Evolutionary conservation across 2,329 filamentous ascomycete species (phyloP).

Genomic region (Microcyclosporella mali): DNA sequence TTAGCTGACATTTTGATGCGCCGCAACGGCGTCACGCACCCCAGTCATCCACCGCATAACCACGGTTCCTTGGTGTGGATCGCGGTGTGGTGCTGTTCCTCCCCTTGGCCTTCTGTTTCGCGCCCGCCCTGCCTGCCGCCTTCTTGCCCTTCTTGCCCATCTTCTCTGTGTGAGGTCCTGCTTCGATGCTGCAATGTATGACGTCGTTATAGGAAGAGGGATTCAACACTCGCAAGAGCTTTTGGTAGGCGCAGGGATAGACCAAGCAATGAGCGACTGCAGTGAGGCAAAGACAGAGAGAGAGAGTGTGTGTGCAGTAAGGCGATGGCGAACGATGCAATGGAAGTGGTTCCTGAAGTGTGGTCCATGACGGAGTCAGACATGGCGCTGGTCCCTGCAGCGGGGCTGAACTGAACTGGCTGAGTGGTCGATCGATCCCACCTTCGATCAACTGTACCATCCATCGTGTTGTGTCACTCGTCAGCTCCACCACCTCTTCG

Average conservation of each 20-base stretch:
- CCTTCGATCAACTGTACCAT: too few relatives aligned
- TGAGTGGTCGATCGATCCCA: too few relatives aligned
- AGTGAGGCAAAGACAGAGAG: constrained; percentile 6
- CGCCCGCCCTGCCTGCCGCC: constrained; percentile 18
- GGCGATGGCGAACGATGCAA: constrained; percentile 3
- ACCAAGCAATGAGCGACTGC: constrained; percentile 11
- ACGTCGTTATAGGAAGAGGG: neutral
- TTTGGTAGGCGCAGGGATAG: neutral
- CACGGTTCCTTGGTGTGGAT: constrained; percentile 2
- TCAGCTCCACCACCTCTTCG: neutral
- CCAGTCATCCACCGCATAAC: constrained; percentile 12
- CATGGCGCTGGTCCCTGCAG: too few relatives aligned
- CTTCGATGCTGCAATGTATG: too few relatives aligned
- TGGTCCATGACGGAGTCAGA: neutral
- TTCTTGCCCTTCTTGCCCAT: constrained; percentile 23
- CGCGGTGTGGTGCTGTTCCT: constrained; percentile 5
- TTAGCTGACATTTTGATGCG: too few relatives aligned
- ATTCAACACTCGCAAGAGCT: too few relatives aligned
- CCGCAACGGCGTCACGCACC: constrained; percentile 8
- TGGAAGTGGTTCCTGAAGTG: constrained; percentile 4
- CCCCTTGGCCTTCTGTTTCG: constrained; percentile 22
- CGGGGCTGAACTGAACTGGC: too few relatives aligned
- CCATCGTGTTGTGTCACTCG: too few relatives aligned
- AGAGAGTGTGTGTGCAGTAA: constrained; percentile 2
- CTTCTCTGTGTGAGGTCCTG: neutral